Evolutionary conservation across 768 basidiomycete species (phyloP), one percentile per base, ranked within the genome.

Genomic region (Lenzites betulinus): DNA sequence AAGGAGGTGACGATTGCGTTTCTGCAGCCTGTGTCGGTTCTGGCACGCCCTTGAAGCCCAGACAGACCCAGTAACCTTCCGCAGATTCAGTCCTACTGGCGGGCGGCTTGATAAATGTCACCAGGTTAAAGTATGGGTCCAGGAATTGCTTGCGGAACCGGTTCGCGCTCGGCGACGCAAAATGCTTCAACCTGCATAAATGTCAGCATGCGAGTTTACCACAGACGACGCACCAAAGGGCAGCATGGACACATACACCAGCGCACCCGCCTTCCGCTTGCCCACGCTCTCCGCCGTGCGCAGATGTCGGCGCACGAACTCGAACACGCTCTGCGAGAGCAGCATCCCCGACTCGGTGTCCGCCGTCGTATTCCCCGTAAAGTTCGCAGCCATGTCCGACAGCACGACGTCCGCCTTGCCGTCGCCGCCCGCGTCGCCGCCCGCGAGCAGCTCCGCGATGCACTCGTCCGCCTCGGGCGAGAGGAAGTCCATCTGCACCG

Each of bases 341-440:
- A 88, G 81, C 33, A 95, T 78, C 58, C 88, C 88, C 11, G 79
- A 71, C 67, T 87, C 81, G 1, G 82, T 81, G 73, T 98, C 95
- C 51, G 79, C 79, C 0, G 75, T 72, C 18, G 79, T 71, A 60
- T 89, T 86, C 6, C 96, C 95, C 2, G 88, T 83, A 60, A 85
- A 78, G 71, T 95, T 94, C 20, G 86, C 86, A 18, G 94, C 92
- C 89, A 98, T 95, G 69, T 97, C 95, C 8, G 89, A 92, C 4
- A 97, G 78, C 25, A 97, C 83, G 18, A 95, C 76, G 70, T 98
- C 93, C 7, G 86, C 89, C 72, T 81, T 82, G 11, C 75, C 73
- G 18, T 72, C 68, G 3, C 69, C 68, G 56, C 77, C 76, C 23
- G n/a, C n/a, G n/a, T 63, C 64, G 25, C 71, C 54, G 38, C 56